Conservation (phyloP, 371 early-diverging fungal genomes). For the Apophysomyces trapeziformis region DNA sequence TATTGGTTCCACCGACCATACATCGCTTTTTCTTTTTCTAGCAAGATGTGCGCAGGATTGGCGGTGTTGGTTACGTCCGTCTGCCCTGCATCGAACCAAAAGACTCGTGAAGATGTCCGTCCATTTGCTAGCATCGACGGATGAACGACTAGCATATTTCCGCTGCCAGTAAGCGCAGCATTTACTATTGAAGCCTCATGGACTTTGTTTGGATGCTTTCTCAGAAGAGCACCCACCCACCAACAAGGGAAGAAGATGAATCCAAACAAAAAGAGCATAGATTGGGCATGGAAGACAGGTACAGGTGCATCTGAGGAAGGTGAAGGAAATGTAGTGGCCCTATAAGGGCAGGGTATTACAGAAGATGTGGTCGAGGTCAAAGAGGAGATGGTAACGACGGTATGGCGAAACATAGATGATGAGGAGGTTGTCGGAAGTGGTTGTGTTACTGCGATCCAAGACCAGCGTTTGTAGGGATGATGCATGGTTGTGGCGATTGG, state of each 20-base stretch:
- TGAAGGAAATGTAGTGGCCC: not conserved
- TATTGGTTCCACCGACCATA: constrained; percentile 37
- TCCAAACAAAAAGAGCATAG: constrained; percentile 47
- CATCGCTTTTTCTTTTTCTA: constrained; percentile 18
- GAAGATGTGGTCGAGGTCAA: not conserved
- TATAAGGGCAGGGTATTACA: not conserved
- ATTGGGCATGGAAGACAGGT: constrained; percentile 34
- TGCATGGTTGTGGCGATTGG: not conserved
- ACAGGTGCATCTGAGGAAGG: not conserved
- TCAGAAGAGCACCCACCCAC: constrained; percentile 46
- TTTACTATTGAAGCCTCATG: not conserved
- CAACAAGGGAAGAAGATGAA: constrained; percentile 51
- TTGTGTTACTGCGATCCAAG: constrained; percentile 5
- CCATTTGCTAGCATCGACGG: constrained; percentile 45
- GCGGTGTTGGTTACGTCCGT: not conserved
- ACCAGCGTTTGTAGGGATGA: constrained; percentile 5
- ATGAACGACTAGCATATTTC: constrained; percentile 24
- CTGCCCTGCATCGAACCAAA: constrained; percentile 13
- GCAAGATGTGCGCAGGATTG: not conserved
- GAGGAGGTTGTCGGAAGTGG: not conserved
- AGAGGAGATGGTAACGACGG: not conserved
- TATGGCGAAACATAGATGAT: not conserved
- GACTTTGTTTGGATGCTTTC: not conserved
- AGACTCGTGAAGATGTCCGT: constrained; percentile 19
- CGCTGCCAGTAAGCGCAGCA: not conserved